Base-by-base conservation (phyloP, 352 stramenopile species). In the Blastocystis hominis region DNA sequence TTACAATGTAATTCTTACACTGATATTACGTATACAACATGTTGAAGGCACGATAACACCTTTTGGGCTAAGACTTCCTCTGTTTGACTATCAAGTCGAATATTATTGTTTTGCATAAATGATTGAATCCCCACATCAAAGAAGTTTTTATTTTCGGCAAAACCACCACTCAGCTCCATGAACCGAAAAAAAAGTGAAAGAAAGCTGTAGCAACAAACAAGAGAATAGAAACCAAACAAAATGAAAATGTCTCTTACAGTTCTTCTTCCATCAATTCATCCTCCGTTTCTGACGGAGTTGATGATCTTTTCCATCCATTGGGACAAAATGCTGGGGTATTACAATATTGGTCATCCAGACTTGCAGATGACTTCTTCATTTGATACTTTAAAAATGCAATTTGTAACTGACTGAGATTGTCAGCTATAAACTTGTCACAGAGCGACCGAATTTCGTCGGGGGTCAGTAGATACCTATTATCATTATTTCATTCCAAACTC, bases 401-500 rank as follows among this genome's bases (percentile, higher is more conserved):
- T 46, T 77, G 66, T 24, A 80, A 40, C 34, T 63, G 10, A n/a
- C 63, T 24, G 15, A 24, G n/a, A 30, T 80, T 47, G 30, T 80
- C 70, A 6, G 7, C 63, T 30, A 80, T 64, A 54, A 64, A 80
- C 70, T 80, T 40, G 40, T 62, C 20, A 62, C 46, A 64, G 15
- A 61, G 44, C 15, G 34, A 15, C 3, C 30, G 47, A 64, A 80
- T 80, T 36, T 80, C 70, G 34, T 80, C 70, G 2, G 50, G 50
- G 40, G 20, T 80, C 20, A 80, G 40, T n/a, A 34, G 34, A 77
- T 77, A 77, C n/a, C 66, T 77, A 75, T 10, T n/a, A 77, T 17
- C 3, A 75, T 75, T 3, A 46, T 10, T n/a, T 24, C 40, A 40
- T 40, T 46, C n/a, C 46, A 77, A 9, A 54, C 7, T 77, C 66